Conservation (phyloP, 495 filamentous ascomycete genomes). For the Podospora australis region DNA sequence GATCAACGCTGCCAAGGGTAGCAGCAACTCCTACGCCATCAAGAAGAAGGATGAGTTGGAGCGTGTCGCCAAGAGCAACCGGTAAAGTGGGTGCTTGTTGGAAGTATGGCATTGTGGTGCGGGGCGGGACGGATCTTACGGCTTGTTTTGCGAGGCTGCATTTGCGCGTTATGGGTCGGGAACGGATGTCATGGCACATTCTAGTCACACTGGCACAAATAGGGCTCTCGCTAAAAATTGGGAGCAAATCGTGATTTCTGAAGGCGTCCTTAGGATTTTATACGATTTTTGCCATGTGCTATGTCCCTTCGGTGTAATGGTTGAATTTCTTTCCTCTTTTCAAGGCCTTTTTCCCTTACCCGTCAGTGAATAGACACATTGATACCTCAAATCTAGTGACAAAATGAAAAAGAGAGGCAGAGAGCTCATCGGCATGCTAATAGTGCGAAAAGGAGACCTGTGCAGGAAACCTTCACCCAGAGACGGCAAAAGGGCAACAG, state of each 20-base stretch:
- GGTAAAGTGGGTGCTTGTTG: constrained; percentile 56
- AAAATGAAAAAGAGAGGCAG: too few relatives aligned
- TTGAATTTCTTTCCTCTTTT: not conserved
- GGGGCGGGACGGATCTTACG: constrained; percentile 39
- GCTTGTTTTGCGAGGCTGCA: constrained; percentile 44
- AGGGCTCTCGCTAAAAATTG: constrained; percentile 32
- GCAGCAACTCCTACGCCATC: constrained; percentile 99
- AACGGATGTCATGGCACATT: constrained; percentile 43
- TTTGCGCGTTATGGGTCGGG: constrained; percentile 41
- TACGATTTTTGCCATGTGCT: too few relatives aligned
- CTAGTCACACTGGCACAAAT: constrained; percentile 42
- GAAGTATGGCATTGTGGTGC: constrained; percentile 28
- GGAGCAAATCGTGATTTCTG: constrained; percentile 20
- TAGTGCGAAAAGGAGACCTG: too few relatives aligned
- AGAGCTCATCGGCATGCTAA: too few relatives aligned
- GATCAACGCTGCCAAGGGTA: constrained; percentile 99
- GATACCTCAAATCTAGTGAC: too few relatives aligned
- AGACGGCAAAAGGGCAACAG: too few relatives aligned
- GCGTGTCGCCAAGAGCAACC: constrained; percentile 99
- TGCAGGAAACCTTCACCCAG: too few relatives aligned
- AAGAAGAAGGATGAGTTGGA: constrained; percentile 99
- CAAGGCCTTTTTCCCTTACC: too few relatives aligned
- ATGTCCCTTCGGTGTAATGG: constrained; percentile 7
- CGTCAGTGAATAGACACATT: too few relatives aligned
- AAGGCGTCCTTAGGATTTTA: too few relatives aligned